phyloP scores from a whole-genome alignment of 805 yeast species.

The Nakazawaea populi region DNA sequence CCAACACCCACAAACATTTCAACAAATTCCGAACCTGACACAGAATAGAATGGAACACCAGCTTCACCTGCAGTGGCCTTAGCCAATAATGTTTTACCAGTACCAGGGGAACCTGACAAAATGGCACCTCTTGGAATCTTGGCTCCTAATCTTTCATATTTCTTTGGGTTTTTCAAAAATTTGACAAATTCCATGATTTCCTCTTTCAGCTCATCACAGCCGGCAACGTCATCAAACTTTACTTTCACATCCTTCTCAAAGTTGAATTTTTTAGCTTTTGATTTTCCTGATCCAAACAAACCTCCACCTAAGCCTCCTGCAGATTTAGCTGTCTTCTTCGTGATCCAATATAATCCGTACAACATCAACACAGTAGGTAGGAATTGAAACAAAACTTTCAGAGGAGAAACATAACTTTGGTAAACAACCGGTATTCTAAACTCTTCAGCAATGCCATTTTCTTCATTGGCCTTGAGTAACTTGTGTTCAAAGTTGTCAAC shows the following conservation, averaged over 20 bases:
- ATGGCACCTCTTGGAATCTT: conserved; percentile 95
- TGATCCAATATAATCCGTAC: conserved; percentile 72
- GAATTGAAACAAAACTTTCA: conserved; percentile 61
- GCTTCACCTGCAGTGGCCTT: conserved; percentile 98
- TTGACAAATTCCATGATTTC: conserved; percentile 95
- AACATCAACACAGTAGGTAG: conserved; percentile 76
- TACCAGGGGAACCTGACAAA: conserved; percentile 93
- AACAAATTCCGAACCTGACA: conserved; percentile 92
- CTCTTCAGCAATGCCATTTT: conserved; percentile 56
- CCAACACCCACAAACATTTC: conserved; percentile 98
- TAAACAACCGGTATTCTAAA: conserved; percentile 77
- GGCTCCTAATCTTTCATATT: conserved; percentile 86
- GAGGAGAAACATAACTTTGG: conserved; percentile 59
- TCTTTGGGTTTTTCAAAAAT: conserved; percentile 77
- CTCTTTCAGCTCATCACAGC: conserved; percentile 90
- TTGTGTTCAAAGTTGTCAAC: conserved; percentile 82
- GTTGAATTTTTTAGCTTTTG: conserved; percentile 75
- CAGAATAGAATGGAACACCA: conserved; percentile 87
- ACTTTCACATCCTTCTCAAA: conserved; percentile 79
- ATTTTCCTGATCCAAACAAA: conserved; percentile 70
- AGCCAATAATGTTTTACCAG: conserved; percentile 90
- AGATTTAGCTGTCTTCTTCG: conserved; percentile 36
- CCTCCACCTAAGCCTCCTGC: conserved; percentile 45
- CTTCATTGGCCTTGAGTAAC: conserved; percentile 66
- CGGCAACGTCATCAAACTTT: conserved; percentile 87